phyloP scores from a whole-genome alignment of 2,329 filamentous ascomycete species.

The Chlorencoelia australis region DNA sequence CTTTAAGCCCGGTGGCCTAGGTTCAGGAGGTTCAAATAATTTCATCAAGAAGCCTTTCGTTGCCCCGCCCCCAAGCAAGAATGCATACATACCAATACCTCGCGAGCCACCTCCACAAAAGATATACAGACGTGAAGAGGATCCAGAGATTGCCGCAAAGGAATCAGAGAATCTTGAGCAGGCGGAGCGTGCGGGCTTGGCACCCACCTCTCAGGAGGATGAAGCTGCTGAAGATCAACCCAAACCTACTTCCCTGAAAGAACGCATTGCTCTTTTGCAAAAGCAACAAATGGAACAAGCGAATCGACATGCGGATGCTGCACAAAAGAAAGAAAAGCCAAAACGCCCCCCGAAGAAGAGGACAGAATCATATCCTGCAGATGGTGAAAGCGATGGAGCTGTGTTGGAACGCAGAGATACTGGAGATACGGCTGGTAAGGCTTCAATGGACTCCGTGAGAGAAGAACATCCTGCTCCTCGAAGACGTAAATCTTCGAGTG shows the following conservation, averaged over 20 bases:
- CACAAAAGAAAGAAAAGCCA: conserved; percentile 77
- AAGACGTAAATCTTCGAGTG: conserved; percentile 44
- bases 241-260: conserved; percentile 88
- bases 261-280: conserved; percentile 87
- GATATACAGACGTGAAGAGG: conserved; percentile 79
- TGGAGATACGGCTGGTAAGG: conserved; percentile 37
- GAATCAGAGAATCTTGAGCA: conserved; percentile 56
- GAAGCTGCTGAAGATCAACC: conserved; percentile 71
- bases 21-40: conserved; percentile 45
- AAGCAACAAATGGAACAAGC: conserved; percentile 90
- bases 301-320: conserved; percentile 66
- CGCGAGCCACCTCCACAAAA: conserved; percentile 62
- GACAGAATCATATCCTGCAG: conserved; percentile 38
- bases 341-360: conserved; percentile 67
- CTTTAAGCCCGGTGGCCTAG: conserved; percentile 66
- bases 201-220: conserved; percentile 34
- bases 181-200: conserved; percentile 58
- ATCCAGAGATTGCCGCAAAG: conserved; percentile 58
- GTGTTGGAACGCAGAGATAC: conserved; percentile 38
- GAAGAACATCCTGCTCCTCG: conserved; percentile 33
- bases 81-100: conserved; percentile 75
- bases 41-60: conserved; percentile 98
- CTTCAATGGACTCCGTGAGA: conserved; percentile 38
- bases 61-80: conserved; percentile 82
- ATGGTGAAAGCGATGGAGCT: conserved; percentile 27